Base-by-base conservation (phyloP, 306 rosid species). In the Luffa aegyptiaca region DNA sequence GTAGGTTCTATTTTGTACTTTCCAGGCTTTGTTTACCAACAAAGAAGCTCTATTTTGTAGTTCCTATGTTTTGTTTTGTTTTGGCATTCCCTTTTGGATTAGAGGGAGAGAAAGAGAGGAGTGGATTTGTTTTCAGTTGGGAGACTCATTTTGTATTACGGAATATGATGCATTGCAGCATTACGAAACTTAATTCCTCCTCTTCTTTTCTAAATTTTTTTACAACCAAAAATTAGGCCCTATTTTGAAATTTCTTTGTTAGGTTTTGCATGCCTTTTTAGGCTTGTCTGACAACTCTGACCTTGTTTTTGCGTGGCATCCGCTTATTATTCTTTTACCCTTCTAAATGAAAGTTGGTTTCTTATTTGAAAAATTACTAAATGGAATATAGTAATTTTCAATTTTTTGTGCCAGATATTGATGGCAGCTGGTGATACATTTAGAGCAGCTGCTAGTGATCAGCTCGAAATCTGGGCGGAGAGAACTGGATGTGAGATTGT, bases 381-480 rank as follows among this genome's bases (percentile, higher is more conserved):
- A 33, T 63, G 70, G 70, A 13, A 37, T 37, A 42, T 37, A 8
- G 16, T 10, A 45, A 56, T 61, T 63, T 78, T 10, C 41, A 63
- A 18, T 35, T 16, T 62, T 20, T 21, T 78, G 61, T 80, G 42
- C 65, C 85, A 93, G 99, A 91, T 95, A 82, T 72, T 95, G 86
- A 88, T 95, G 93, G 99, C 97, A 41, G 99, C 97, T 57, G 99
- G 99, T 56, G 99, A 95, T 88, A 95, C 99, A 37, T 95, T 93
- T 85, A 89, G 99, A 90, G 97, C 99, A 83, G 99, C 99, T 81
- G 97, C 99, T 37, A 85, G 97, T 81, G 99, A 95, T 79, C 97
- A 95, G 89, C 90, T 95, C 51, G 99, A 95, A 88, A 93, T 95
- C 83, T 95, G 99, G 99, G 99, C 99, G 17, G 97, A 90, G 87